Base-by-base conservation (phyloP, 345 rosid genomes). In the Cochlearia excelsa region DNA sequence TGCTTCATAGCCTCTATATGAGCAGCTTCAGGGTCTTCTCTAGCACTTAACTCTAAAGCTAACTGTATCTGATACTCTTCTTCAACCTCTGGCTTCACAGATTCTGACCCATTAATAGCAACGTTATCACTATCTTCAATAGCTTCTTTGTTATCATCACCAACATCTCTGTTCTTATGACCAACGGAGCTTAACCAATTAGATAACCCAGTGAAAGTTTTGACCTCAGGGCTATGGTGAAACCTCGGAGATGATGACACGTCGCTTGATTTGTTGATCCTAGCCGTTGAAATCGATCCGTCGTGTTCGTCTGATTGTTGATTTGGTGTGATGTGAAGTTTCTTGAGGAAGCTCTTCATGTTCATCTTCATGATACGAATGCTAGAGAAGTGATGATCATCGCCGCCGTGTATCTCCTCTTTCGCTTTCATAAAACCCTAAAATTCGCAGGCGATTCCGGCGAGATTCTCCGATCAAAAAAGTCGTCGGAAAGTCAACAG, bases 1-100 rank as follows among this genome's bases (percentile, higher is more conserved):
- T 91, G 96, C 80, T 91, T 91, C 42, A 91, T 86, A 75, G 96
- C 95, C 68, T 91, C 96, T 59, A 91, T 91, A 70, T 91, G 98
- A 77, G 86, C 77, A 16, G 98, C 96, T 64, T 91, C 98, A 53
- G 98, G 98, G 75, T 91, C 98, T 74, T 91, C 98, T 67, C 73
- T 91, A 1, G 96, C 96, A 77, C 98, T 91, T 76, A 91, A 65
- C 76, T 91, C 98, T 66, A 91, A 62, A 70, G 98, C 98, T 70
- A 84, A 30, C 61, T 91, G 95, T 63, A 91, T 86, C 74, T 91
- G 98, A 82, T 82, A 88, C 78, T 91, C 95, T 72, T 91, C 98
- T 73, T 86, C 98, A 59, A 82, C 46, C 70, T 84, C 96, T 26
- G 74, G 68, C 37, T 44, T 42, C 30, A 26, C 51, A 55, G 1